These are phyloP conservation scores for Eimeria tenella DNA, from an alignment of 169 alveolate genomes.

Conservation along the genomic window DNA sequence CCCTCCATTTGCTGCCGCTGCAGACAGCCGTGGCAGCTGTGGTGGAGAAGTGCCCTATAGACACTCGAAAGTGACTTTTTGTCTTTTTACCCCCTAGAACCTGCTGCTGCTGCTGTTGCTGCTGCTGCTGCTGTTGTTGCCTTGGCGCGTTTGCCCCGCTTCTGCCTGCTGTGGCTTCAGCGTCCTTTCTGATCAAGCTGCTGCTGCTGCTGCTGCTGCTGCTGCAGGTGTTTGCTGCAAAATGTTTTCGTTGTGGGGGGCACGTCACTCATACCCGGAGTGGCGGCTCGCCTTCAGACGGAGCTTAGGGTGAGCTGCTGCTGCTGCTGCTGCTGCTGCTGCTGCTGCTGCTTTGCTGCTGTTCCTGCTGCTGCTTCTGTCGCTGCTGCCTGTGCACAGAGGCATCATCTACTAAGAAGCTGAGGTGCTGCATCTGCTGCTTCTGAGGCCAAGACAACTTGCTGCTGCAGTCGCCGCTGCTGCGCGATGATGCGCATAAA, in stretches of 20 bases:
- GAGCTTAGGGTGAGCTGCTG: slow-evolving; percentile 49
- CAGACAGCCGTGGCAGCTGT: slow-evolving; percentile 16
- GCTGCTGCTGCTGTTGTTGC: neutral
- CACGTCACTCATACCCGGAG: slow-evolving; percentile 58
- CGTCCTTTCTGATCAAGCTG: neutral
- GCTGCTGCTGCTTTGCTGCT: slow-evolving; percentile 14
- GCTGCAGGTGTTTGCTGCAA: slow-evolving; percentile 33
- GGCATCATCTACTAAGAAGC: neutral
- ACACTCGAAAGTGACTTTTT: neutral
- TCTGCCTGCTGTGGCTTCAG: neutral
- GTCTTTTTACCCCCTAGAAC: neutral
- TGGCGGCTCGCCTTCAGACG: slow-evolving; percentile 60
- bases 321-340: neutral
- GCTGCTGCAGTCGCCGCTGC: too few species aligned
- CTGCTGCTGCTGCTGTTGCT: neutral
- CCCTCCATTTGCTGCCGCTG: slow-evolving; percentile 14
- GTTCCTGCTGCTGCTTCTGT: neutral
- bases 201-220: slow-evolving; percentile 26
- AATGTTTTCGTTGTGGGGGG: slow-evolving; percentile 51
- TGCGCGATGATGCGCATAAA: too few species aligned
- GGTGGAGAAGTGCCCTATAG: slow-evolving; percentile 61
- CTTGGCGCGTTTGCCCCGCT: neutral
- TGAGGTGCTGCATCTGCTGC: neutral
- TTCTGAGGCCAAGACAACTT: too few species aligned
- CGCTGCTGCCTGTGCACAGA: neutral